Evolutionary conservation across 768 basidiomycete genomes (phyloP).

Genomic region (Mycena capillaripes): DNA sequence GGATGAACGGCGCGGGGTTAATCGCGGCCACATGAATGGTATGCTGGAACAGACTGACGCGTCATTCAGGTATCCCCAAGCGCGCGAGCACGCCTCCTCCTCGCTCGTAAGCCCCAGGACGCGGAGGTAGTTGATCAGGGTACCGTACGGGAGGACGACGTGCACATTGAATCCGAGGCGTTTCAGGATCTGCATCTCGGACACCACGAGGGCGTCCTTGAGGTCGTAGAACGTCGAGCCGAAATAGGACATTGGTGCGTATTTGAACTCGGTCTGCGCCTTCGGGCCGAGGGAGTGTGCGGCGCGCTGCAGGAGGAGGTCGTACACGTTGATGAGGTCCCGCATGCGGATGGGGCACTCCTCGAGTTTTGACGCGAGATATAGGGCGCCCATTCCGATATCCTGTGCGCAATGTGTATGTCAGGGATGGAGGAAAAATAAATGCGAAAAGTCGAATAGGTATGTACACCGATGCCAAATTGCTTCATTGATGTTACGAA

Average conservation of each 20-base stretch:
- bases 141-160: slow-evolving; percentile 93
- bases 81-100: slow-evolving; percentile 77
- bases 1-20: background rate
- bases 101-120: slow-evolving; percentile 87
- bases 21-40: background rate
- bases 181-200: slow-evolving; percentile 98
- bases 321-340: slow-evolving; percentile 95
- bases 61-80: slow-evolving; percentile 98
- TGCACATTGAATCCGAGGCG: slow-evolving; percentile 95
- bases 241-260: slow-evolving; percentile 92
- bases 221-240: slow-evolving; percentile 92
- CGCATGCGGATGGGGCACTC: slow-evolving; percentile 93
- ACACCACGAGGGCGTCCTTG: slow-evolving; percentile 93
- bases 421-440: slow-evolving; percentile 21
- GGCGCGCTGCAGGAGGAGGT: slow-evolving; percentile 86
- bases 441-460: slow-evolving; percentile 11
- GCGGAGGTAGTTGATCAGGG: slow-evolving; percentile 93
- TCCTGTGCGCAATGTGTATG: slow-evolving; percentile 63
- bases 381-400: slow-evolving; percentile 89
- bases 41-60: slow-evolving; percentile 69
- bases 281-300: slow-evolving; percentile 61
- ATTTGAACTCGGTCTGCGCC: slow-evolving; percentile 64
- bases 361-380: slow-evolving; percentile 91
- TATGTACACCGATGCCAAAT: slow-evolving; percentile 89
- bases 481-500: slow-evolving; percentile 95